Percentiles rank a stretch among this genome's conserved stretches.
Evolutionary conservation across 768 basidiomycete species (phyloP).

Genomic region (Xerocomellus dryophilus): DNA sequence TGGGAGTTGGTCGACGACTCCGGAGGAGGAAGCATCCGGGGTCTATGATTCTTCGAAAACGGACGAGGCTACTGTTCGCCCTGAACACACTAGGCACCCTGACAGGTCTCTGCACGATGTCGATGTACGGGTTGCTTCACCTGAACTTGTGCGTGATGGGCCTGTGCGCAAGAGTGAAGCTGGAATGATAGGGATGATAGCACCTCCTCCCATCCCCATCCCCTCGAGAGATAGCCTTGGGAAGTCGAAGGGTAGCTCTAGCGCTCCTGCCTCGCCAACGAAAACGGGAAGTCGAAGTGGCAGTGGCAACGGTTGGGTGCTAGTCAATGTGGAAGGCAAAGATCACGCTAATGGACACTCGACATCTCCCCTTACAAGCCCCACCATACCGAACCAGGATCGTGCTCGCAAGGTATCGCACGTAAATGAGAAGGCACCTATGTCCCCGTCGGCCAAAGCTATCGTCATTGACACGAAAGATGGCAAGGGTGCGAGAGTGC

Average conservation of each 20-base stretch:
- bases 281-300: constrained; percentile 35
- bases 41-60: constrained; percentile 23
- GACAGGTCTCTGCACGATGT: constrained; percentile 48
- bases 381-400: constrained; percentile 31
- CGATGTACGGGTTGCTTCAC: constrained; percentile 48
- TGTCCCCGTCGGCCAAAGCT: constrained; percentile 56
- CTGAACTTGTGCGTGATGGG: constrained; percentile 47
- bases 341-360: constrained; percentile 28
- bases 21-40: constrained; percentile 48
- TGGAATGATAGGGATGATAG: constrained; percentile 52
- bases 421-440: constrained; percentile 28
- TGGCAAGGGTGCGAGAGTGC: constrained; percentile 28
- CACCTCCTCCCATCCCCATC: constrained; percentile 29
- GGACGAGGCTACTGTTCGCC: constrained; percentile 26
- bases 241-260: constrained; percentile 23
- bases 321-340: constrained; percentile 57
- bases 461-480: constrained; percentile 61
- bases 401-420: constrained; percentile 29
- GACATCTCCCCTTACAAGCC: constrained; percentile 22
- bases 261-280: constrained; percentile 31
- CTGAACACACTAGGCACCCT: constrained; percentile 27
- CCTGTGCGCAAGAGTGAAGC: constrained; percentile 60
- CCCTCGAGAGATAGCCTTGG: constrained; percentile 26
- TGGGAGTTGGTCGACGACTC: constrained; percentile 53
- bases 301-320: constrained; percentile 59